Evolutionary conservation across 306 rosid genomes (phyloP).

Genomic region (Delonix regia): DNA sequence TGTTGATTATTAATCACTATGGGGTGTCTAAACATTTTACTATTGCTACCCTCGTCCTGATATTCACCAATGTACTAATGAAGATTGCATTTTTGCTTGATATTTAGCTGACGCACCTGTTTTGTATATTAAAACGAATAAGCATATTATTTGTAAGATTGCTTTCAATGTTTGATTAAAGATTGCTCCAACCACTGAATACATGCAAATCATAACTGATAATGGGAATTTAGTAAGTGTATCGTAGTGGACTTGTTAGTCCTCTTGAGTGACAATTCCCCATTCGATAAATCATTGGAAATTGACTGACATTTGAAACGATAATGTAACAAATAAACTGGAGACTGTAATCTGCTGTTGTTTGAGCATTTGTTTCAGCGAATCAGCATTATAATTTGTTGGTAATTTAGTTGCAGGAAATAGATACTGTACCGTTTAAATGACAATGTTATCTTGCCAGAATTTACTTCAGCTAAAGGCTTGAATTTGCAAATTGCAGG

Average conservation of each 20-base stretch:
- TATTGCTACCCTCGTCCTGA: background rate
- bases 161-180: constrained; percentile 8
- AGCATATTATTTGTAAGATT: constrained; percentile 10
- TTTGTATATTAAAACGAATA: background rate
- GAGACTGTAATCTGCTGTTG: constrained; percentile 18
- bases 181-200: constrained; percentile 20
- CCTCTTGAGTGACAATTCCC: constrained; percentile 9
- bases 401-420: constrained; percentile 14
- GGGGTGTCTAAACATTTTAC: background rate
- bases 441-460: constrained; percentile 12
- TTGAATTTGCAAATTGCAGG: constrained; percentile 37
- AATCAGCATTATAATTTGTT: constrained; percentile 18
- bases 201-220: constrained; percentile 2
- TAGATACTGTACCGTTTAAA: background rate
- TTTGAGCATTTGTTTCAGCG: constrained; percentile 24
- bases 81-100: background rate
- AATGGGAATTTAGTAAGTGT: background rate
- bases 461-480: constrained; percentile 17
- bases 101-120: constrained; percentile 6
- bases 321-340: background rate
- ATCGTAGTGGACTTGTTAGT: constrained; percentile 24
- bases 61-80: constrained; percentile 24
- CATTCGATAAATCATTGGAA: constrained; percentile 8
- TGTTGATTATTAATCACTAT: constrained; percentile 10
- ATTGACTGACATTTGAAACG: constrained; percentile 11